Evolutionary conservation across 768 basidiomycete genomes (phyloP), one percentile per base, ranked within the genome.

Genomic region (Mycena rosella): DNA sequence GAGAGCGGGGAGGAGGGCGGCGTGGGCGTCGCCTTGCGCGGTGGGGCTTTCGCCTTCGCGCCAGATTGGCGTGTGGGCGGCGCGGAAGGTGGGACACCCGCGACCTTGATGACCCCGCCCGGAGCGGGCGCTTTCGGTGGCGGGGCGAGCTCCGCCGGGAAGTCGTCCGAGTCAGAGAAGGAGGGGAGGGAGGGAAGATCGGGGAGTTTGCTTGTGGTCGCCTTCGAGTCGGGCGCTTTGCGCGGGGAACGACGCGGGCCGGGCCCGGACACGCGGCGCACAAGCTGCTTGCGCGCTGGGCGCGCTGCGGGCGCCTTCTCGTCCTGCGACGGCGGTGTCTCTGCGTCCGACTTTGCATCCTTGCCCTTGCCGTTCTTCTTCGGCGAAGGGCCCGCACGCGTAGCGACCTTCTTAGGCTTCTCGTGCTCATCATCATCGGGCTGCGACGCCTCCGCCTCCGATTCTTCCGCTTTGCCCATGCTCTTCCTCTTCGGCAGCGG

Each of bases 1-100:
- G 67, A 52, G 13, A 71, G 52, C 0, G 70, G 66, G 15, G 70
- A 71, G 11, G 70, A 71, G 7, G 59, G 62, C 5, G 70, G 70
- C 26, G 70, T 63, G 13, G 65, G 65, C 6, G 69, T 67, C 27
- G 49, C 29, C 24, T 27, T 49, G 26, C 34, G 65, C 55, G 56
- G 34, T 3, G 48, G 26, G 10, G 24, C 18, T 11, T 26, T 57
- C 20, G 24, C 38, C 52, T 54, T 60, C 38, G 13, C 38, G 13
- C 9, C 32, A 3, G 53, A 10, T 10, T n/a, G 22, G 9, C 27
- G 42, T 9, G 47, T 60, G 22, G 34, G 17, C 36, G 53, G 32
- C 5, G 22, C 24, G 17, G 64, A 53, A 15, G 64, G 30, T 18
- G 53, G 13, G 8, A 29, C 10, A 13, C 47, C 54, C 22, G 44